phyloP scores from a whole-genome alignment of 345 rosid genomes.

The Pugionium dolabratum region DNA sequence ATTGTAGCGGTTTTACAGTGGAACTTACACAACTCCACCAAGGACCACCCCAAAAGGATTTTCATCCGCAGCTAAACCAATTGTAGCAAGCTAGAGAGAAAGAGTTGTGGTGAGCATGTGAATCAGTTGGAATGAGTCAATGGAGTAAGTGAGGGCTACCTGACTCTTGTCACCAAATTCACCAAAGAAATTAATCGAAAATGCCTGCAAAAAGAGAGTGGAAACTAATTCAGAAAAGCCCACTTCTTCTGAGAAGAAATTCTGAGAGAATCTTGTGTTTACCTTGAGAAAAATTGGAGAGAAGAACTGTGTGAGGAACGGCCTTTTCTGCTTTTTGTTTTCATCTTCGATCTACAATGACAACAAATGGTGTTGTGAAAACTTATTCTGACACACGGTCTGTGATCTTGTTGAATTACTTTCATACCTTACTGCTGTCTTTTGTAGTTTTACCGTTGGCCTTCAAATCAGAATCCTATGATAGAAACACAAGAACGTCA shows the following conservation, averaged over 20 bases:
- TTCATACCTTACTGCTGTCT: slow-evolving; percentile 56
- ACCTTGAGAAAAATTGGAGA: slow-evolving; percentile 96
- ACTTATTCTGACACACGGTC: neutral
- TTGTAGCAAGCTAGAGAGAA: slow-evolving; percentile 77
- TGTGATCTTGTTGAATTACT: neutral
- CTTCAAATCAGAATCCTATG: slow-evolving; percentile 78
- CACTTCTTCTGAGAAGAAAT: neutral
- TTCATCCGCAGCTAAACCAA: slow-evolving; percentile 97
- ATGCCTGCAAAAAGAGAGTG: slow-evolving; percentile 64
- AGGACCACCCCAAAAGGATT: slow-evolving; percentile 87
- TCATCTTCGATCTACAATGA: slow-evolving; percentile 66
- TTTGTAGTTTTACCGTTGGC: slow-evolving; percentile 48
- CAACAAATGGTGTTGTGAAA: neutral
- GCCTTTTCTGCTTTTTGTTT: slow-evolving; percentile 67
- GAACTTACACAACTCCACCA: slow-evolving; percentile 85
- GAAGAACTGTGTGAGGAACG: slow-evolving; percentile 73
- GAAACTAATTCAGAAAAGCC: slow-evolving; percentile 16
- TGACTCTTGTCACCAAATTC: slow-evolving; percentile 99
- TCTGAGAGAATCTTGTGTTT: neutral
- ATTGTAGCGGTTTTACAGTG: neutral
- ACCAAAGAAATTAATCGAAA: slow-evolving; percentile 93
- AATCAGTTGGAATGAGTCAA: neutral
- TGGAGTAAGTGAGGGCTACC: slow-evolving; percentile 45
- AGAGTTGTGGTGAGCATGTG: slow-evolving; percentile 30
- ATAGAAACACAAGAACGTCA: slow-evolving; percentile 15